Percentiles rank a stretch among this genome's conserved stretches.
phyloP scores from a whole-genome alignment of 176 grass and related monocot species.

The Aegilops umbellulata region DNA sequence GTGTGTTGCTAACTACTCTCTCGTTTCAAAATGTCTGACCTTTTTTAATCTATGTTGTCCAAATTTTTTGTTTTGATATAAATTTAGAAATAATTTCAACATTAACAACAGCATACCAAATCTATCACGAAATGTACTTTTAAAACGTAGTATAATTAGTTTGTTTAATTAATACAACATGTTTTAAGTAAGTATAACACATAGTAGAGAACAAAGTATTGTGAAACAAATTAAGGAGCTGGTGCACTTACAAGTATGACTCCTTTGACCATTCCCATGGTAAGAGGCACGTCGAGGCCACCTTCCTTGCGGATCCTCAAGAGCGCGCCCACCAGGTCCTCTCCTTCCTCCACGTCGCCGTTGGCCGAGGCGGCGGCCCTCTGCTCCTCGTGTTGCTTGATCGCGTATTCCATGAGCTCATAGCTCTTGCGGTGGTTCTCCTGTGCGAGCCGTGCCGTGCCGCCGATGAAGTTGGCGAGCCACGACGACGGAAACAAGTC shows the following conservation, averaged over 20 bases:
- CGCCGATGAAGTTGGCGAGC: neutral
- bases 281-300: slow-evolving; percentile 29
- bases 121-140: too few relatives aligned
- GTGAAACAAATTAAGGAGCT: neutral
- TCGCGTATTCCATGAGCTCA: slow-evolving; percentile 28
- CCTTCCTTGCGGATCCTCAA: slow-evolving; percentile 30
- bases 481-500: slow-evolving; percentile 41
- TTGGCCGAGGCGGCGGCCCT: neutral
- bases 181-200: neutral
- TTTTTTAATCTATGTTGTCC: too few relatives aligned
- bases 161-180: neutral
- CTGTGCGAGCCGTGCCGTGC: neutral
- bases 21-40: too few relatives aligned
- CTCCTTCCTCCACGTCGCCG: neutral
- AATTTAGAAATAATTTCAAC: too few relatives aligned
- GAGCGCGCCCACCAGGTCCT: slow-evolving; percentile 30
- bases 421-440: slow-evolving; percentile 23
- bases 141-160: neutral
- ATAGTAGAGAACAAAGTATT: neutral
- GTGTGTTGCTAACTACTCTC: too few relatives aligned
- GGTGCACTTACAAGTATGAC: slow-evolving; percentile 29
- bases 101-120: too few relatives aligned
- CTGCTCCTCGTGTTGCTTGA: slow-evolving; percentile 36
- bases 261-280: slow-evolving; percentile 31
- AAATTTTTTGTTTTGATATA: too few relatives aligned